Conservation (phyloP, 306 rosid genomes). For the Senna siamea region DNA sequence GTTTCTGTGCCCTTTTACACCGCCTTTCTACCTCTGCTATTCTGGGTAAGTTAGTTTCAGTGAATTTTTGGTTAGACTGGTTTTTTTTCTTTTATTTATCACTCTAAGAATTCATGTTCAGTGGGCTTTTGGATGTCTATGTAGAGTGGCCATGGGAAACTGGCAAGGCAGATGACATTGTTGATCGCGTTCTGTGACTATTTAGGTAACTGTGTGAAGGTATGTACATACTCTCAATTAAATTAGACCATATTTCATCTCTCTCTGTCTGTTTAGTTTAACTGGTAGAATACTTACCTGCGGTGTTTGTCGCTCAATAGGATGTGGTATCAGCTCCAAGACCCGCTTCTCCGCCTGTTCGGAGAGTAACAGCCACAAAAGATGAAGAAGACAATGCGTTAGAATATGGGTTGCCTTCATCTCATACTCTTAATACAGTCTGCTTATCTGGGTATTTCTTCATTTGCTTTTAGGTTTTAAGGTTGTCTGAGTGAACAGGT, state of each 20-base stretch:
- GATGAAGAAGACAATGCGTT: slow-evolving; percentile 93
- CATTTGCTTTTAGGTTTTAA: slow-evolving; percentile 23
- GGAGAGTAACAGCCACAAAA: slow-evolving; percentile 85
- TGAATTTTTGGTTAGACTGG: background rate
- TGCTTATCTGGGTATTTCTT: slow-evolving; percentile 86
- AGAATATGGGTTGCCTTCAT: slow-evolving; percentile 98
- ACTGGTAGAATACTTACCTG: slow-evolving; percentile 6
- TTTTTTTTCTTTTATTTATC: background rate
- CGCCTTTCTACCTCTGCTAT: slow-evolving; percentile 89
- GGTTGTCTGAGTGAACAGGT: slow-evolving; percentile 1
- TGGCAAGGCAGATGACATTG: slow-evolving; percentile 96
- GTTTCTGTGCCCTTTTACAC: slow-evolving; percentile 97
- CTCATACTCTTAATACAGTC: slow-evolving; percentile 93
- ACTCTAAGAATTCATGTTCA: slow-evolving; percentile 4
- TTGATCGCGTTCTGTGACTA: slow-evolving; percentile 97
- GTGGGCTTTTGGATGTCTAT: slow-evolving; percentile 33
- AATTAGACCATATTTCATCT: slow-evolving; percentile 23
- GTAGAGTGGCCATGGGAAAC: slow-evolving; percentile 94
- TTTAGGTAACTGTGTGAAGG: slow-evolving; percentile 83
- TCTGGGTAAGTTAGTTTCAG: slow-evolving; percentile 73
- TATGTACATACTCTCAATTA: slow-evolving; percentile 33
- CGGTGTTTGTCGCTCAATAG: slow-evolving; percentile 45
- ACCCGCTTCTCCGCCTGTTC: slow-evolving; percentile 87
- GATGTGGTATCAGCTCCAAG: slow-evolving; percentile 95
- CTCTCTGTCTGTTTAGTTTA: background rate